These are phyloP conservation scores for Hypoxylon crocopeplum DNA, from an alignment of 495 filamentous ascomycete species.

Conservation along the genomic window DNA sequence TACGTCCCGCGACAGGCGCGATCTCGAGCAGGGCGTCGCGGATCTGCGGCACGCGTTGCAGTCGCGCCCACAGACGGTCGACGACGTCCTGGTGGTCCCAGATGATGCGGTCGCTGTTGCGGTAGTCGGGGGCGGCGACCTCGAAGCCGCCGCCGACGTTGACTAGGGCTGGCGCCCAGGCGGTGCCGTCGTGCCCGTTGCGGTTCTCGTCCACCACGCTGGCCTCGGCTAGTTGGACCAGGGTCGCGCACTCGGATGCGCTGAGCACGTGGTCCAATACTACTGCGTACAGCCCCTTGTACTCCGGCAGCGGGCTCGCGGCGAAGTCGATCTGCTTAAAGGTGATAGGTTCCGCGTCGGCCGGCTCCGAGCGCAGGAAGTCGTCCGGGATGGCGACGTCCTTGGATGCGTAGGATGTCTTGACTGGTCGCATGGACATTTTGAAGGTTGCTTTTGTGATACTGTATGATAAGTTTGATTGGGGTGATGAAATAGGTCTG, in stretches of 20 bases:
- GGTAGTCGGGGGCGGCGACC: slow-evolving; percentile 58
- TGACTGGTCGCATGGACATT: background rate
- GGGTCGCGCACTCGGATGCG: slow-evolving; percentile 63
- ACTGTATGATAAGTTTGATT: too few species aligned
- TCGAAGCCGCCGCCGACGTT: slow-evolving; percentile 71
- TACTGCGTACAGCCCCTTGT: slow-evolving; percentile 61
- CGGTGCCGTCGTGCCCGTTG: slow-evolving; percentile 25
- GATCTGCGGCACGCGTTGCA: slow-evolving; percentile 40
- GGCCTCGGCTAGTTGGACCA: slow-evolving; percentile 64
- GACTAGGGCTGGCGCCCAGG: slow-evolving; percentile 71
- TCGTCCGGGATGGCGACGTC: slow-evolving; percentile 43
- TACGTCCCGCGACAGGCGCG: too few species aligned
- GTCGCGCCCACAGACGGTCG: slow-evolving; percentile 65
- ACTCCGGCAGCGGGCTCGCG: slow-evolving; percentile 59
- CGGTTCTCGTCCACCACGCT: slow-evolving; percentile 41
- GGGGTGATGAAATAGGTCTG: too few species aligned
- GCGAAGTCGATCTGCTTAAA: slow-evolving; percentile 58
- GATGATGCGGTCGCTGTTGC: slow-evolving; percentile 79
- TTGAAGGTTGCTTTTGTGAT: too few species aligned
- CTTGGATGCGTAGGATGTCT: slow-evolving; percentile 39
- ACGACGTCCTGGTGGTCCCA: slow-evolving; percentile 70
- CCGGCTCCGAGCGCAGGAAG: slow-evolving; percentile 40
- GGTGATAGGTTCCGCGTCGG: slow-evolving; percentile 44
- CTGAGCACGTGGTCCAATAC: slow-evolving; percentile 71
- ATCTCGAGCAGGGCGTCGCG: slow-evolving; percentile 31